Conservation (phyloP, 2,329 filamentous ascomycete species). For the Pseudogymnoascus sp. region DNA sequence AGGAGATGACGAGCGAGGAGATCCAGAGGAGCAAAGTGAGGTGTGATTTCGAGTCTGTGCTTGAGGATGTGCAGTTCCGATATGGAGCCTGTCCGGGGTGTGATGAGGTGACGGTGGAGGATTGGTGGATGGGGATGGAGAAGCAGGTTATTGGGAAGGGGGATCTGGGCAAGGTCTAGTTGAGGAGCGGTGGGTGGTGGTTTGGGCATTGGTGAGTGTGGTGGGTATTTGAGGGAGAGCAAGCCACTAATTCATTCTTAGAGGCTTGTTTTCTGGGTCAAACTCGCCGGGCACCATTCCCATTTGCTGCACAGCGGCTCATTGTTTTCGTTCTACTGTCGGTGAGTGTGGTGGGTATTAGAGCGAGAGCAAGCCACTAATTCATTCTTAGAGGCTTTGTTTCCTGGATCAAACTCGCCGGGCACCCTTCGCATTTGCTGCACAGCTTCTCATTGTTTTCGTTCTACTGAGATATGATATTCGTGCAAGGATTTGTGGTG, state of each 20-base stretch:
- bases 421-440: neutral
- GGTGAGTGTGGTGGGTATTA: neutral
- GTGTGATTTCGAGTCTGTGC: neutral
- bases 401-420: neutral
- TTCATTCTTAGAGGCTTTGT: neutral
- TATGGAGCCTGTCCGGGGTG: neutral
- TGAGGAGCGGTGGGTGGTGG: too few relatives aligned
- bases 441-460: neutral
- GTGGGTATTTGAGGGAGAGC: neutral
- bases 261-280: neutral
- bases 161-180: neutral
- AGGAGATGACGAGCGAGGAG: neutral
- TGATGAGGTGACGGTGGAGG: neutral
- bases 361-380: neutral
- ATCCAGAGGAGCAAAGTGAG: neutral
- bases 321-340: neutral
- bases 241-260: neutral
- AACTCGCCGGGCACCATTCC: neutral
- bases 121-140: neutral
- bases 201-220: neutral
- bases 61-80: neutral
- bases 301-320: neutral
- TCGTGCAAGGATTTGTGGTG: neutral
- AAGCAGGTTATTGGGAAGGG: neutral
- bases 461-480: neutral